Conservation (phyloP, 768 basidiomycete species). For the Lentinula aciculospora region DNA sequence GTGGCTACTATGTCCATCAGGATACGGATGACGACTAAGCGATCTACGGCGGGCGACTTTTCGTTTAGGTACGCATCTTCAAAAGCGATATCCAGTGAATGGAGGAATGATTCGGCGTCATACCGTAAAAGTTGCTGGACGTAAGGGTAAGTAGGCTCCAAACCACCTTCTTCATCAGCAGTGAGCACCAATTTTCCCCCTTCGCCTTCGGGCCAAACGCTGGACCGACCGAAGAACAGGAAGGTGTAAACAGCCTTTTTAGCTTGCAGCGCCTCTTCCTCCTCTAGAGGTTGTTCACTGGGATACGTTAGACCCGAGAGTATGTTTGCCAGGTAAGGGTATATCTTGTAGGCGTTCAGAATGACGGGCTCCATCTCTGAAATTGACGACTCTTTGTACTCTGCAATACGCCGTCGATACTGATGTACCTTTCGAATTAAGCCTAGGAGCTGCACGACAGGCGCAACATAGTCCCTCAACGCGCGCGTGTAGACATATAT, state of each 20-base stretch:
- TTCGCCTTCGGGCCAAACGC: conserved; percentile 69
- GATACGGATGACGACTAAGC: conserved; percentile 79
- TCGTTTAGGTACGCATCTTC: conserved; percentile 91
- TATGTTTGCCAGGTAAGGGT: conserved; percentile 76
- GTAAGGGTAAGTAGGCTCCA: conserved; percentile 88
- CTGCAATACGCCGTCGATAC: conserved; percentile 34
- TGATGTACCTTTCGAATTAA: conserved; percentile 68
- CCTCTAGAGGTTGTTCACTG: conserved; percentile 64
- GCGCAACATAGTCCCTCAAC: conserved; percentile 82
- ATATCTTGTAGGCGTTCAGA: conserved; percentile 86
- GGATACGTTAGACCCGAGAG: conserved; percentile 86
- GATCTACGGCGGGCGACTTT: conserved; percentile 55
- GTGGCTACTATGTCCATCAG: conserved; percentile 69
- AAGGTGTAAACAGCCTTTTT: conserved; percentile 75
- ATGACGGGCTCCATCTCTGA: conserved; percentile 48
- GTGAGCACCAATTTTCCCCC: conserved; percentile 74
- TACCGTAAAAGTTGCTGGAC: conserved; percentile 77
- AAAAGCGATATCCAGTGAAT: conserved; percentile 90
- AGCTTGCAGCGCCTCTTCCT: conserved; percentile 62
- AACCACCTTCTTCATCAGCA: conserved; percentile 63
- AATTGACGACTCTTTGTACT: conserved; percentile 23
- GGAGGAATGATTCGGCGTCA: conserved; percentile 91
- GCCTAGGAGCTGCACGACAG: conserved; percentile 77
- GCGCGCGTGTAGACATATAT: conserved; percentile 92
- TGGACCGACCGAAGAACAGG: conserved; percentile 77